Conservation (phyloP, 257 asterid genomes). For the Solanum sejunctum region DNA sequence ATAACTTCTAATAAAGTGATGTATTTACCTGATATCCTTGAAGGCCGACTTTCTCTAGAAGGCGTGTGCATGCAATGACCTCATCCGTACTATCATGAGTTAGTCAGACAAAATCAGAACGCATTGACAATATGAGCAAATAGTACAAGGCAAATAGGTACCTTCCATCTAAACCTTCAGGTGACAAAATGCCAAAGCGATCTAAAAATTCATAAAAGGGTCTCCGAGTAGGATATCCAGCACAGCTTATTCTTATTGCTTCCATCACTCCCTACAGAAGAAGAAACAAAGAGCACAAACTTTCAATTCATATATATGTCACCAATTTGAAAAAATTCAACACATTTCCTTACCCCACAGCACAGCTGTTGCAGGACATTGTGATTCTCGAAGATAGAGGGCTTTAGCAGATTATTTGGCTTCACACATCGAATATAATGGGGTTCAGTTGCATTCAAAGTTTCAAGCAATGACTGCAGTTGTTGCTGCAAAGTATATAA, state of each 20-base stretch:
- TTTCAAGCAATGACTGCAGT: slow-evolving; percentile 51
- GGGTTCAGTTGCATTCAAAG: slow-evolving; percentile 51
- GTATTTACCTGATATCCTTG: slow-evolving; percentile 43
- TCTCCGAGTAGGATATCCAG: slow-evolving; percentile 95
- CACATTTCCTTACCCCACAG: slow-evolving; percentile 66
- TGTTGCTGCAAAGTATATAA: slow-evolving; percentile 40
- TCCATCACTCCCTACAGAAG: slow-evolving; percentile 90
- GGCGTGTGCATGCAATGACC: slow-evolving; percentile 28
- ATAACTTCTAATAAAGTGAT: neutral
- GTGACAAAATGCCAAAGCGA: slow-evolving; percentile 87
- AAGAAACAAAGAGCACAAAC: neutral
- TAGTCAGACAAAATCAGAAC: neutral
- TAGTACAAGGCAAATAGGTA: slow-evolving; percentile 9
- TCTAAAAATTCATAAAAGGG: slow-evolving; percentile 74
- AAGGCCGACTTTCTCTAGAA: slow-evolving; percentile 35
- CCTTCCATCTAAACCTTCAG: slow-evolving; percentile 84
- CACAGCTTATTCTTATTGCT: slow-evolving; percentile 97
- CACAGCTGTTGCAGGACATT: slow-evolving; percentile 97
- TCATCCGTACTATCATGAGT: slow-evolving; percentile 29
- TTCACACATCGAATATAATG: slow-evolving; percentile 75
- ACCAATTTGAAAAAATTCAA: neutral
- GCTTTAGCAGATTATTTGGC: slow-evolving; percentile 96
- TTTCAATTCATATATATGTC: neutral
- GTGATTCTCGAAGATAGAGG: slow-evolving; percentile 87
- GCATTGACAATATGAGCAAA: neutral